These are phyloP conservation scores for Phytophthora lateralis DNA, from an alignment of 352 stramenopile species.

Conservation along the genomic window DNA sequence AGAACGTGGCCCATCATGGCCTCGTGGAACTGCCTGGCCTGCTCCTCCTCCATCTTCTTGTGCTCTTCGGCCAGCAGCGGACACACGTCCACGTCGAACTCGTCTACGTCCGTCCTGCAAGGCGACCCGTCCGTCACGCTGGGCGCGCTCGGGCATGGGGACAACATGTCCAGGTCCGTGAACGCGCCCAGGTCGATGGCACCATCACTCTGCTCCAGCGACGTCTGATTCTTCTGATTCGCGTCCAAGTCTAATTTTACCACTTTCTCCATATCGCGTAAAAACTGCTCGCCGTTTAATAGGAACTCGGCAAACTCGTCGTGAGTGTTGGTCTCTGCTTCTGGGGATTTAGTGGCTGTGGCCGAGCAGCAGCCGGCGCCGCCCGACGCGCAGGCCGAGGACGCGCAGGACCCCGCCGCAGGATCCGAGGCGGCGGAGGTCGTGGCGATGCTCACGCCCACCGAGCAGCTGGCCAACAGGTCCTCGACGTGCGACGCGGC, in stretches of 20 bases:
- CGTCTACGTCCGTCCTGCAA: conserved; percentile 37
- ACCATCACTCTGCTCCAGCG: conserved; percentile 28
- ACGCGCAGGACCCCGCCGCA: conserved; percentile 16
- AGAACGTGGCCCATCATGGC: conserved; percentile 28
- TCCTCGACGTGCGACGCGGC: conserved; percentile 34
- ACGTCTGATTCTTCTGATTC: conserved; percentile 28
- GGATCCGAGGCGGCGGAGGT: not conserved
- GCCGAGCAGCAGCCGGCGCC: conserved; percentile 21
- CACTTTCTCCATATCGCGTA: conserved; percentile 59
- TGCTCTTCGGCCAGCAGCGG: conserved; percentile 26
- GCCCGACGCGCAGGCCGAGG: conserved; percentile 11
- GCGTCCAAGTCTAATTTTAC: conserved; percentile 45
- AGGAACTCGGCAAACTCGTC: conserved; percentile 55
- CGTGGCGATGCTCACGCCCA: conserved; percentile 37
- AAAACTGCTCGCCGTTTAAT: conserved; percentile 62
- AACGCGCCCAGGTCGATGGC: conserved; percentile 49
- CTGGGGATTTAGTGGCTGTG: conserved; percentile 18
- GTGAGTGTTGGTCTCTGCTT: conserved; percentile 22
- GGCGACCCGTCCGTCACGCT: conserved; percentile 38
- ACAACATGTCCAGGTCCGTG: conserved; percentile 56
- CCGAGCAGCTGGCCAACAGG: conserved; percentile 35
- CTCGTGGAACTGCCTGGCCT: conserved; percentile 19
- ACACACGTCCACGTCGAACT: conserved; percentile 45
- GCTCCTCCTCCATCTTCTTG: conserved; percentile 15
- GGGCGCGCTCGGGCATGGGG: conserved; percentile 46